Base-by-base conservation (phyloP, 345 rosid species). In the Brassica juncea region DNA sequence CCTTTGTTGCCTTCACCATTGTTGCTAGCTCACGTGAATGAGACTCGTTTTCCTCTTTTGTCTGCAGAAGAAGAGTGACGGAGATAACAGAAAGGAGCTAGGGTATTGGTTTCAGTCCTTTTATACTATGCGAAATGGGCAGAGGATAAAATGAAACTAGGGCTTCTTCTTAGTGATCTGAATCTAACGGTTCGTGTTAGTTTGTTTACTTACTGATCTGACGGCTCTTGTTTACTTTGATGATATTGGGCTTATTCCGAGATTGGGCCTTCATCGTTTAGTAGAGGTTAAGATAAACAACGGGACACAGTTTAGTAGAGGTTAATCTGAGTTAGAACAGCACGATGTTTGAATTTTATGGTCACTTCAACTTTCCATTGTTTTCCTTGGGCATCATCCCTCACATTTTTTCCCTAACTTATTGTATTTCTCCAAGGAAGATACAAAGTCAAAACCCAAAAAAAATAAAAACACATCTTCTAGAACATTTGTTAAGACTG, bases 1-100 rank as follows among this genome's bases (percentile, higher is more conserved):
- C 80, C 62, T 79, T 82, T 0, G 85, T 78, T 39, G 74, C 70
- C 55, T 79, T 82, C 77, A 74, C 85, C 80, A 74, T 74, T 67
- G 71, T 78, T 27, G 19, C 19, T 19, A 19, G 76, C 75, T 80
- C 68, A 59, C 63, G 52, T 37, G 77, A 8, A 78, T 78, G 44
- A 47, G 21, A 4, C 60, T 64, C 59, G 15, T 25, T 3, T 1
- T 19, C 47, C 25, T 76, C 15, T 19, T 25, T 15, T 11, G 68
- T 64, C 34, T 34, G 52, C 12, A 19, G 19, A 19, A 19, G 19
- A 19, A 61, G 75, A 68, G 75, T 54, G 71, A 62, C 66, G 74
- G 68, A 68, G 71, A 72, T 34, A 34, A 49, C 2, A 14, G 55
- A 34, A 62, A 70, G 70, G 25, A 32, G 0, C 49, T 73, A 79